These are phyloP conservation scores for Fomitopsis pulvina DNA, from an alignment of 768 basidiomycete species.

Conservation along the genomic window DNA sequence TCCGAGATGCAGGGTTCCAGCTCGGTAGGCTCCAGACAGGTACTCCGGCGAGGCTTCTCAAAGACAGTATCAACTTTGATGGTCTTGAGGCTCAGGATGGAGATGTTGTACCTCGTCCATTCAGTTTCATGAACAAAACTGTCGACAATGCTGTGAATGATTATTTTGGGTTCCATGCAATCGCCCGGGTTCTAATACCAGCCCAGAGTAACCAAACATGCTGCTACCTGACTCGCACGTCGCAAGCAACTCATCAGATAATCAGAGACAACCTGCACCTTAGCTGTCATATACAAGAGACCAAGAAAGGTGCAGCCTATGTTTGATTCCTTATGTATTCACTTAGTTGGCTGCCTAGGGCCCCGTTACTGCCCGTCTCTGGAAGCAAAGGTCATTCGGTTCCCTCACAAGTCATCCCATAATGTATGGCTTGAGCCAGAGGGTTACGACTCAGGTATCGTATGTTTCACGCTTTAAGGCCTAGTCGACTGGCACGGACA, in stretches of 20 bases:
- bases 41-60: slow-evolving; percentile 77
- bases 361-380: slow-evolving; percentile 90
- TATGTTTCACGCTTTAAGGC: neutral
- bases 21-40: slow-evolving; percentile 83
- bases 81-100: slow-evolving; percentile 59
- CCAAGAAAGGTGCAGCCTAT: slow-evolving; percentile 58
- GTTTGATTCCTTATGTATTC: neutral
- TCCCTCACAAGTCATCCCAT: slow-evolving; percentile 64
- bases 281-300: slow-evolving; percentile 84
- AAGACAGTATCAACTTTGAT: slow-evolving; percentile 62
- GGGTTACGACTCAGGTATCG: slow-evolving; percentile 79
- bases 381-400: slow-evolving; percentile 80
- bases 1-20: slow-evolving; percentile 68
- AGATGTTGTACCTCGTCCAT: slow-evolving; percentile 59
- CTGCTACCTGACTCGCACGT: slow-evolving; percentile 73
- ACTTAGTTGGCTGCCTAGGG: slow-evolving; percentile 34
- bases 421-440: slow-evolving; percentile 89
- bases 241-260: slow-evolving; percentile 64
- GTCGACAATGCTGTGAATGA: slow-evolving; percentile 64
- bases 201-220: slow-evolving; percentile 66
- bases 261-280: slow-evolving; percentile 69
- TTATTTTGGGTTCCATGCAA: too few species aligned
- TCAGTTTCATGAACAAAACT: slow-evolving; percentile 63
- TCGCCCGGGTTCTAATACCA: too few species aligned
- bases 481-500: too few species aligned